Evolutionary conservation across 1,139 yeast genomes (phyloP).

Genomic region (Nakaseomyces bracarensis): DNA sequence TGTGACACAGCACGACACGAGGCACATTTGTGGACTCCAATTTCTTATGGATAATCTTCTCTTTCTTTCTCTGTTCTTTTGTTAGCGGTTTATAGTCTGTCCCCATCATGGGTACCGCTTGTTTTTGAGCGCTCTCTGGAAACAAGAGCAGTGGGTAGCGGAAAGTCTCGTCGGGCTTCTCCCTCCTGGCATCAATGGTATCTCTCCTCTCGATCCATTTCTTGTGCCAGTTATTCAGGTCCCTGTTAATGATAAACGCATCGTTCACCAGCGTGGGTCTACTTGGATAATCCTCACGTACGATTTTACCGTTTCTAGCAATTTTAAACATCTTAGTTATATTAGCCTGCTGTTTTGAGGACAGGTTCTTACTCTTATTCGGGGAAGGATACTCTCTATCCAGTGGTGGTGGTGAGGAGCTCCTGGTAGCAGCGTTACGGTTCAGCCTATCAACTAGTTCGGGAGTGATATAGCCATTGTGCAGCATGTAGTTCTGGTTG

Average conservation of each 20-base stretch:
- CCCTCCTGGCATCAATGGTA: conserved; percentile 14
- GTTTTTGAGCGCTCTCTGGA: conserved; percentile 9
- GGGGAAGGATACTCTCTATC: conserved; percentile 1
- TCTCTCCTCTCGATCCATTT: conserved; percentile 19
- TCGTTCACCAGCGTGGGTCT: conserved; percentile 27
- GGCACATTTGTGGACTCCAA: conserved; percentile 32
- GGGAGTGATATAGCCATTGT: conserved; percentile 10
- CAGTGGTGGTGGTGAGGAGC: conserved; percentile 3
- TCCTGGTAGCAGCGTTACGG: conserved; percentile 8
- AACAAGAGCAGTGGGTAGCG: conserved; percentile 20
- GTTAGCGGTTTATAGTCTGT: conserved; percentile 17
- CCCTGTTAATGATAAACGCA: conserved; percentile 25
- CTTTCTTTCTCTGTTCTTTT: conserved; percentile 20
- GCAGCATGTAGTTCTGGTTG: conserved; percentile 11
- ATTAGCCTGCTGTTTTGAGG: conserved; percentile 10
- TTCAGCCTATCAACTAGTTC: conserved; percentile 7
- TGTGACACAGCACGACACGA: conserved; percentile 53
- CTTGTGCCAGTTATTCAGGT: conserved; percentile 21
- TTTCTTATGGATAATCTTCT: conserved; percentile 18
- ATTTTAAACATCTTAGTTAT: conserved; percentile 16
- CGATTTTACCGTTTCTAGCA: conserved; percentile 25
- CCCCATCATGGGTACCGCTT: conserved; percentile 7
- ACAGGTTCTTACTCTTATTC: background rate
- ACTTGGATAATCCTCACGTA: conserved; percentile 31
- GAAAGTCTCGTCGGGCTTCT: conserved; percentile 14